These are phyloP conservation scores for Starmerella stigmatis DNA, from an alignment of 805 yeast genomes.

Conservation along the genomic window DNA sequence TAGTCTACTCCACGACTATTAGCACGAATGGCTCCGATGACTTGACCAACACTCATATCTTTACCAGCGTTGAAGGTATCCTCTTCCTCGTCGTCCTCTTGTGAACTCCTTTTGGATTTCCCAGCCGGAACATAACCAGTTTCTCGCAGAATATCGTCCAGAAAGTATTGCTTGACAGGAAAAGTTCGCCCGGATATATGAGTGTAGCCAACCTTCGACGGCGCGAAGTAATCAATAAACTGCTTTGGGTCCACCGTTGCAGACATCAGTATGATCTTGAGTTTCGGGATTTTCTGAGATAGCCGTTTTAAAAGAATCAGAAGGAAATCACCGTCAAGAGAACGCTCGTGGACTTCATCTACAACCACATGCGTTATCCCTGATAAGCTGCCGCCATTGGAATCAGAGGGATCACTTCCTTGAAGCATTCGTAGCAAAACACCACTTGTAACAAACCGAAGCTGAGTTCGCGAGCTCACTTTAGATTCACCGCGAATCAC, in stretches of 20 bases:
- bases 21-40: constrained; percentile 27
- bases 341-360: constrained; percentile 96
- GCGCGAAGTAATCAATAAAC: constrained; percentile 57
- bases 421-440: constrained; percentile 80
- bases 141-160: constrained; percentile 52
- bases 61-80: neutral
- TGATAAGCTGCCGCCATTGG: constrained; percentile 3
- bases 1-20: constrained; percentile 45
- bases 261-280: constrained; percentile 77
- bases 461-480: constrained; percentile 44
- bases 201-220: constrained; percentile 42
- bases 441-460: constrained; percentile 90
- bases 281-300: constrained; percentile 36
- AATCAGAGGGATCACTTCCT: constrained; percentile 29
- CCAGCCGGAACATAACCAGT: constrained; percentile 39
- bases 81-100: constrained; percentile 21
- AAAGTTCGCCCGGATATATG: constrained; percentile 91
- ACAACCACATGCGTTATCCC: constrained; percentile 59
- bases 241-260: constrained; percentile 74
- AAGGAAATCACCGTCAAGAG: constrained; percentile 79
- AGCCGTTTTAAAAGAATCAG: constrained; percentile 64
- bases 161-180: constrained; percentile 69
- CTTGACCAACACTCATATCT: constrained; percentile 23
- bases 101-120: neutral
- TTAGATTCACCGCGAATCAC: constrained; percentile 83